These are phyloP conservation scores for Microcyclospora tardicrescens DNA, from an alignment of 2,329 filamentous ascomycete genomes.

Conservation along the genomic window DNA sequence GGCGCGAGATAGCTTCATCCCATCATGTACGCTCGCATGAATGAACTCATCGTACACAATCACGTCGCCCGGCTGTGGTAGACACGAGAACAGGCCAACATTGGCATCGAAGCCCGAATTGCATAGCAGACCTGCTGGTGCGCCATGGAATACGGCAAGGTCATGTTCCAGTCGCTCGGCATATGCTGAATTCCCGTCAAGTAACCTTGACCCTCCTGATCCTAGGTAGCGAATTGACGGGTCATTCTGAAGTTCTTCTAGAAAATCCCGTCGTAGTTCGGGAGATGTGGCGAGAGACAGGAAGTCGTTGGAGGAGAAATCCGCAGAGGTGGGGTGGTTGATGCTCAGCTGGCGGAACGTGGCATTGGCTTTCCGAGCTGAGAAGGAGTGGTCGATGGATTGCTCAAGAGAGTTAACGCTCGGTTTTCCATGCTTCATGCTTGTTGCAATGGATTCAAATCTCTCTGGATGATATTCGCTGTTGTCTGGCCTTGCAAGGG, in stretches of 20 bases:
- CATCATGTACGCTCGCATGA: slow-evolving; percentile 68
- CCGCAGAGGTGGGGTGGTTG: slow-evolving; percentile 27
- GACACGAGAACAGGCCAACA: slow-evolving; percentile 32
- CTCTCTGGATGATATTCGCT: no score
- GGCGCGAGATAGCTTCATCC: slow-evolving; percentile 54
- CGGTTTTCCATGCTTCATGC: slow-evolving; percentile 2
- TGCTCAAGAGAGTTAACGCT: slow-evolving; percentile 10
- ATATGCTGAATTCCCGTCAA: slow-evolving; percentile 52
- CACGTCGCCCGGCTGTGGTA: slow-evolving; percentile 34
- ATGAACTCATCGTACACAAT: slow-evolving; percentile 64
- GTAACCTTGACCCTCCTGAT: slow-evolving; percentile 47
- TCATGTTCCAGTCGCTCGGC: slow-evolving; percentile 45
- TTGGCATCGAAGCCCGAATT: slow-evolving; percentile 44
- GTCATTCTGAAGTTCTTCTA: slow-evolving; percentile 31
- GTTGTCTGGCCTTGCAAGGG: no score
- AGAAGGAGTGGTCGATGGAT: slow-evolving; percentile 18
- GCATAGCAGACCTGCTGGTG: slow-evolving; percentile 45
- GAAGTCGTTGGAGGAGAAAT: slow-evolving; percentile 57
- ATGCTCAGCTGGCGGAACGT: slow-evolving; percentile 37
- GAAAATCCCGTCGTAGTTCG: slow-evolving; percentile 35
- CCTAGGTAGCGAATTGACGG: slow-evolving; percentile 30
- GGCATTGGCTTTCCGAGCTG: slow-evolving; percentile 30
- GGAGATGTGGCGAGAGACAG: slow-evolving; percentile 43
- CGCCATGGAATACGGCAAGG: slow-evolving; percentile 48
- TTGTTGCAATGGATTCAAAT: no score